Evolutionary conservation across 257 asterid species (phyloP).

Genomic region (Cynanchum wilfordii): DNA sequence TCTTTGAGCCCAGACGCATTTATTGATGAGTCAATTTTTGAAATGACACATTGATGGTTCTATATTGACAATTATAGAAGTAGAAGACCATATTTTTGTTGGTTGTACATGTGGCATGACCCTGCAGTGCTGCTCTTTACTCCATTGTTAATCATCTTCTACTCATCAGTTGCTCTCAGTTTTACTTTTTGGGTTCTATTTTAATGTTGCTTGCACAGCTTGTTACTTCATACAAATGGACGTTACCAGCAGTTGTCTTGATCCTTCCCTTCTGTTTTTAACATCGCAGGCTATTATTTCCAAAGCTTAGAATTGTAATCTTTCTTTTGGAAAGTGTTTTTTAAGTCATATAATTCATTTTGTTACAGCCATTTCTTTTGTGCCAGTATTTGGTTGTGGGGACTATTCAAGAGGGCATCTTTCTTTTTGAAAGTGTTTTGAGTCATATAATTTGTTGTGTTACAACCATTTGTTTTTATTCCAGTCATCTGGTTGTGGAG

Average conservation of each 20-base stretch:
- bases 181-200: neutral
- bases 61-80: neutral
- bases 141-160: neutral
- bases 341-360: conserved; percentile 2
- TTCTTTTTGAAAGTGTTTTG: neutral
- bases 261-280: neutral
- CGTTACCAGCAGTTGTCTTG: neutral
- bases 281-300: neutral
- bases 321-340: neutral
- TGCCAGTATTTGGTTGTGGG: conserved; percentile 73
- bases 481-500: conserved; percentile 78
- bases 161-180: neutral
- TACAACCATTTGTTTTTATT: conserved; percentile 13
- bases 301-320: neutral
- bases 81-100: neutral
- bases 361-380: conserved; percentile 1
- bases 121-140: neutral
- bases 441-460: neutral
- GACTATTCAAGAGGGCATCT: conserved; percentile 65
- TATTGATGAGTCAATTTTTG: neutral
- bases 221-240: neutral
- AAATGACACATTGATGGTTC: neutral
- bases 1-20: neutral
- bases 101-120: neutral
- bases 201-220: neutral